A percentile compares a stretch with the other conserved stretches of the same genome.
These are phyloP conservation scores for Lupinus albus DNA, from an alignment of 306 rosid genomes.

Conservation along the genomic window DNA sequence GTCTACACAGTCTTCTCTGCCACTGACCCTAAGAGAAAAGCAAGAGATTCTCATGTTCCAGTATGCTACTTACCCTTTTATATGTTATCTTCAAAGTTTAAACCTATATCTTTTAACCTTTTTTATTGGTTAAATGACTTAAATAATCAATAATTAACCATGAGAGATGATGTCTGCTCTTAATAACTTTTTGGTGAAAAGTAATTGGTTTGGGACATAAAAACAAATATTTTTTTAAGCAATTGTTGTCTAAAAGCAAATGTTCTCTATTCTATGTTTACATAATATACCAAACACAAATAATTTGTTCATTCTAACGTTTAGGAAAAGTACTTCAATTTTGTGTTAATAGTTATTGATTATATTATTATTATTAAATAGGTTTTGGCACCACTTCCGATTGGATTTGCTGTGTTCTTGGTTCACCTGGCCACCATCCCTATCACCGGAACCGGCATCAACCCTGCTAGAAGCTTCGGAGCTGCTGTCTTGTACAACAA, in stretches of 20 bases:
- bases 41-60: constrained; percentile 57
- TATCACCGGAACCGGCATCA: constrained; percentile 58
- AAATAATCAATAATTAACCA: too few relatives aligned
- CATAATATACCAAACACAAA: too few relatives aligned
- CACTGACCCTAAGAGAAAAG: constrained; percentile 52
- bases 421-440: constrained; percentile 59
- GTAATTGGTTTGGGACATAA: too few relatives aligned
- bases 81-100: neutral
- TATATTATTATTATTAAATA: neutral
- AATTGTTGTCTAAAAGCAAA: too few relatives aligned
- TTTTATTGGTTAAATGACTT: too few relatives aligned
- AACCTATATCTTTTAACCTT: neutral
- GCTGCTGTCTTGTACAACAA: constrained; percentile 51
- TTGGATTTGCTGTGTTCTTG: constrained; percentile 54
- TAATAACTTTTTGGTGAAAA: too few relatives aligned
- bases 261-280: too few relatives aligned
- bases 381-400: constrained; percentile 63
- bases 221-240: too few relatives aligned
- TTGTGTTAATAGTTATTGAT: neutral
- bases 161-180: too few relatives aligned
- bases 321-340: neutral
- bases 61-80: constrained; percentile 29
- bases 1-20: constrained; percentile 62
- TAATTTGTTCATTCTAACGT: too few relatives aligned
- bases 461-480: constrained; percentile 57